Evolutionary conservation across 805 yeast genomes (phyloP).

Genomic region (Myxozyma udenii): DNA sequence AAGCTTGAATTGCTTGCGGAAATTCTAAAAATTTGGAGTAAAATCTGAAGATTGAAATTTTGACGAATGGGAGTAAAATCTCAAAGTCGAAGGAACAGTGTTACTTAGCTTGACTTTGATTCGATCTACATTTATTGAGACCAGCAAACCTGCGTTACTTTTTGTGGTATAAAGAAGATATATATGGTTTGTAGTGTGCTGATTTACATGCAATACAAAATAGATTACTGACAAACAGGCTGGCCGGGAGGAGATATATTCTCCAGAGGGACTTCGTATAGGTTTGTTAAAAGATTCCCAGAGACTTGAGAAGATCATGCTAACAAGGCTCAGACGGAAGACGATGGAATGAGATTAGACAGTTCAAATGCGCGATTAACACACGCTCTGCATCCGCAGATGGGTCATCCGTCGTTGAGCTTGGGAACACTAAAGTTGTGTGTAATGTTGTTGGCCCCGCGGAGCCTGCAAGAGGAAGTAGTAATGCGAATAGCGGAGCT

Average conservation of each 20-base stretch:
- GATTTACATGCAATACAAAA: no score
- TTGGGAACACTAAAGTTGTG: constrained; percentile 84
- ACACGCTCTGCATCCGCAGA: constrained; percentile 84
- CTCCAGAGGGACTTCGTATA: constrained; percentile 89
- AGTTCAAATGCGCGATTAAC: constrained; percentile 73
- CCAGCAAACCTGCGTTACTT: no score
- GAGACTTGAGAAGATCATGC: background rate
- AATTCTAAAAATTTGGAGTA: no score
- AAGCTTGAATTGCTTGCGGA: no score
- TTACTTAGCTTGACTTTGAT: no score
- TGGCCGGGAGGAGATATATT: constrained; percentile 63
- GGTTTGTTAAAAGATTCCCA: constrained; percentile 24
- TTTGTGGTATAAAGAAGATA: no score
- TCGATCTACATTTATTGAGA: no score
- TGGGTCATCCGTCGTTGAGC: constrained; percentile 89
- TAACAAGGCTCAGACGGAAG: constrained; percentile 66
- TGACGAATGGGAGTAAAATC: no score
- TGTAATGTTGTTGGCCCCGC: constrained; percentile 86
- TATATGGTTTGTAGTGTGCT: no score
- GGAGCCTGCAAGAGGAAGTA: constrained; percentile 62
- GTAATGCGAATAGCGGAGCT: background rate
- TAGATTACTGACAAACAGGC: background rate
- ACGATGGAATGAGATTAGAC: constrained; percentile 88
- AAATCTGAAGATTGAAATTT: no score
- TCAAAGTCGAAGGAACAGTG: no score